phyloP scores from a whole-genome alignment of 345 rosid species.

The Laguncularia racemosa region DNA sequence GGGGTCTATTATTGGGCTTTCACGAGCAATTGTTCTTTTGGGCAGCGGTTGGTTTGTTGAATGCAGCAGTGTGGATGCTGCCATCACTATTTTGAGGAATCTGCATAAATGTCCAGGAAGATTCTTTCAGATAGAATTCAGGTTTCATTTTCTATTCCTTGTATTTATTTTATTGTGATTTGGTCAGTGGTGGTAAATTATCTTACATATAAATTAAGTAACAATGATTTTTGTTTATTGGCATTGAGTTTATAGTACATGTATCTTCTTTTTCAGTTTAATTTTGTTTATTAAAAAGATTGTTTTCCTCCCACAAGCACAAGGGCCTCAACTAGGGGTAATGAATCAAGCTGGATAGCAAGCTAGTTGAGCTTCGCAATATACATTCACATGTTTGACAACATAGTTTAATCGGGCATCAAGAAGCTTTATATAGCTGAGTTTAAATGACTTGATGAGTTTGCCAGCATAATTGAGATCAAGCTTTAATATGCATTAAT shows the following conservation, averaged over 20 bases:
- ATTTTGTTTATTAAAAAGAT: background rate
- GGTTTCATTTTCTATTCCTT: slow-evolving; percentile 13
- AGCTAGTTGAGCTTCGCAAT: too few species aligned
- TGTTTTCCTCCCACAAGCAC: background rate
- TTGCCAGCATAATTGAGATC: too few species aligned
- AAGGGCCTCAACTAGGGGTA: too few species aligned
- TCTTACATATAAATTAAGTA: background rate
- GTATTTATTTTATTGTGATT: background rate
- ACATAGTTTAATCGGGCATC: too few species aligned
- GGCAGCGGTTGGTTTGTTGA: slow-evolving; percentile 47
- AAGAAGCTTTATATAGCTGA: too few species aligned
- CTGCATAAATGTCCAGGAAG: slow-evolving; percentile 34
- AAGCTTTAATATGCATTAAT: too few species aligned
- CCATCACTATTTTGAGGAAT: slow-evolving; percentile 26
- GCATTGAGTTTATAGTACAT: background rate
- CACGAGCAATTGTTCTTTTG: slow-evolving; percentile 21
- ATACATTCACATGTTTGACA: too few species aligned
- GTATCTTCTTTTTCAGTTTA: background rate
- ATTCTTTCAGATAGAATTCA: slow-evolving; percentile 45
- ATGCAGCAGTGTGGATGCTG: slow-evolving; percentile 32
- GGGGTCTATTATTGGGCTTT: slow-evolving; percentile 26
- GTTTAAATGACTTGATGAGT: too few species aligned
- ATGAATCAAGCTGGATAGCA: too few species aligned
- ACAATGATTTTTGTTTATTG: background rate
- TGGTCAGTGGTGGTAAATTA: background rate